These are phyloP conservation scores for Leccinum incarnatum DNA, from an alignment of 768 basidiomycete genomes.

Conservation along the genomic window DNA sequence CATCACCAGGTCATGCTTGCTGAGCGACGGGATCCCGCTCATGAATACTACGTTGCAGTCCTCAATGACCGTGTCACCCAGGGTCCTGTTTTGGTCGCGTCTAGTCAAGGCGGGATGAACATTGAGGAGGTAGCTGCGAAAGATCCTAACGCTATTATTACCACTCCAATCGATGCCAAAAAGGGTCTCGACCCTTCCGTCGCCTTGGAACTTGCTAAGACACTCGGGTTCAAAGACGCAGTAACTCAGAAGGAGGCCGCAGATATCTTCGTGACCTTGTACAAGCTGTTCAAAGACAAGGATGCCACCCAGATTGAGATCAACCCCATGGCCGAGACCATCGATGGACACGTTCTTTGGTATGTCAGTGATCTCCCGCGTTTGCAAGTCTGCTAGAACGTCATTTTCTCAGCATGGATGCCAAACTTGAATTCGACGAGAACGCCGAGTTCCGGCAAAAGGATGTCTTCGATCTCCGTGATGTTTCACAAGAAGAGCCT, in stretches of 20 bases:
- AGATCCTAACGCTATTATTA: slow-evolving; percentile 92
- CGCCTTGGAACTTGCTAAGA: slow-evolving; percentile 78
- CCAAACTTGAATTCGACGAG: slow-evolving; percentile 99
- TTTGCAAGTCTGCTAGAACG: background rate
- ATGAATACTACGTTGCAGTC: slow-evolving; percentile 98
- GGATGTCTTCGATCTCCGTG: slow-evolving; percentile 85
- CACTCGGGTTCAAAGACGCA: slow-evolving; percentile 82
- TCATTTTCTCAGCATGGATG: slow-evolving; percentile 80
- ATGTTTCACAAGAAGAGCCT: slow-evolving; percentile 92
- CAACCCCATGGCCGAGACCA: slow-evolving; percentile 93
- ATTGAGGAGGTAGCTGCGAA: slow-evolving; percentile 99
- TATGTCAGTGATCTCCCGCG: slow-evolving; percentile 35
- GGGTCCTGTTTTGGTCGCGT: slow-evolving; percentile 90
- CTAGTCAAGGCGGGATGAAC: slow-evolving; percentile 97
- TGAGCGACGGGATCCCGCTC: slow-evolving; percentile 86
- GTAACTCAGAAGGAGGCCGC: slow-evolving; percentile 81
- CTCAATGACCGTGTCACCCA: slow-evolving; percentile 91
- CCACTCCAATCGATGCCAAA: slow-evolving; percentile 84
- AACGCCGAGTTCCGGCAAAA: slow-evolving; percentile 98
- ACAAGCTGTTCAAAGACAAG: slow-evolving; percentile 97
- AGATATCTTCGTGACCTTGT: slow-evolving; percentile 89
- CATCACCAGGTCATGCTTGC: slow-evolving; percentile 90
- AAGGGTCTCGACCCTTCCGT: slow-evolving; percentile 72
- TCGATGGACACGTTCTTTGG: slow-evolving; percentile 92
- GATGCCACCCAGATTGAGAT: slow-evolving; percentile 99